Percentiles rank a stretch among this genome's conserved stretches.
These are phyloP conservation scores for Cucurbitaria berberidis DNA, from an alignment of 2,329 filamentous ascomycete species.

Conservation along the genomic window DNA sequence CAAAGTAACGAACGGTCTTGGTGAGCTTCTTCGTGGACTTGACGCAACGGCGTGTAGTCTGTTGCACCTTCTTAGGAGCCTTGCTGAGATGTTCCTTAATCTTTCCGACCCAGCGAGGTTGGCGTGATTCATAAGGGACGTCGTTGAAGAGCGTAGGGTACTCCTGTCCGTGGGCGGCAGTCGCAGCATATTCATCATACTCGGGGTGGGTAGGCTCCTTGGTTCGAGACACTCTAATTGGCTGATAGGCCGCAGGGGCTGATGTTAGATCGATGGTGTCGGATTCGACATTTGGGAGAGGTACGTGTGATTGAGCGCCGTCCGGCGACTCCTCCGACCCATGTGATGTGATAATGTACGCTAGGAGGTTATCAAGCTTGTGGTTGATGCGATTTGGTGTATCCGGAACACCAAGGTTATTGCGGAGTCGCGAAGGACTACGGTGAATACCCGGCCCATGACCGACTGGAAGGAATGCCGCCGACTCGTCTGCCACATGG, in stretches of 20 bases:
- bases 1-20: slow-evolving; percentile 2
- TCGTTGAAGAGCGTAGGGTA: background rate
- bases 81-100: background rate
- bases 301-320: background rate
- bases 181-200: background rate
- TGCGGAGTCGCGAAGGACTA: background rate
- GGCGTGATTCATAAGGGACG: background rate
- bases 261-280: background rate
- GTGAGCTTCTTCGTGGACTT: slow-evolving; percentile 4
- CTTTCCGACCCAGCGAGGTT: background rate
- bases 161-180: background rate
- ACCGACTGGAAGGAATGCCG: background rate
- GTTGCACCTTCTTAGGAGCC: background rate
- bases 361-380: background rate
- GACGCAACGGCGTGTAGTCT: background rate
- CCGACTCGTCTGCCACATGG: background rate
- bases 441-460: background rate
- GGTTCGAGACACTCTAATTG: no score
- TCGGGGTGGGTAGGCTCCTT: background rate
- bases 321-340: background rate
- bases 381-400: background rate
- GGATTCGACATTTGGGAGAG: background rate
- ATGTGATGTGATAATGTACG: background rate
- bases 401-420: background rate
- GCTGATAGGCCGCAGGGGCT: background rate